Evolutionary conservation across 2,329 filamentous ascomycete genomes (phyloP), one percentile per base, ranked within the genome.

Genomic region (Phyllosticta citribraziliensis): DNA sequence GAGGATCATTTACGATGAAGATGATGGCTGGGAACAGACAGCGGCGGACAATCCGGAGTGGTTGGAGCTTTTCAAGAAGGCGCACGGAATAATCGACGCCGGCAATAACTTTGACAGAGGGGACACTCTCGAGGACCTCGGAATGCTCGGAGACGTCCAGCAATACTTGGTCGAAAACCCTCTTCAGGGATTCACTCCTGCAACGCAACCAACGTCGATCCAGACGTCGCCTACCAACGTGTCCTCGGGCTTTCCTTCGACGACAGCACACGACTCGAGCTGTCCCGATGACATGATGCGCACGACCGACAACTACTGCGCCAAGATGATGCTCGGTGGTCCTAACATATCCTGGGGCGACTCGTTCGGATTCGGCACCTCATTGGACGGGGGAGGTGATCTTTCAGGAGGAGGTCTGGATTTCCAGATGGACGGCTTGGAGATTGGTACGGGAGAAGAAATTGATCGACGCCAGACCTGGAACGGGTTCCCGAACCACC

Each of bases 11-110:
- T 82, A 80, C 61, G 75, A 76, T 17, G 72, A 72, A 10, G 78
- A 81, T 51, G 79, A 82, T 59, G 66, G 72, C 8, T 81, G 78
- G 78, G 76, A 80, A 40, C 72, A 74, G 30, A 74, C 73, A 1
- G 69, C 72, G 12, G 72, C 72, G 17, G 72, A 74, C 47, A 75
- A 74, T 52, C 67, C 70, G 0, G 78, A 79, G 61, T 80, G 78
- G 78, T 70, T 79, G 11, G 74, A 73, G 52, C 65, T 80, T 6
- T 80, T 79, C 70, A 79, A 79, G 65, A 76, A 78, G 65, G 77
- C 77, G 5, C 77, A 79, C 55, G 77, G 76, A 2, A 70, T 79
- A 30, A 65, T 68, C 5, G 33, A 52, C 4, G 63, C 59, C 2
- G 56, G n/a, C 2, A 52, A 57, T 17, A 20, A 61, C 25, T 57